Conservation (phyloP, 495 filamentous ascomycete genomes). For the Penicillium waksmanii region DNA sequence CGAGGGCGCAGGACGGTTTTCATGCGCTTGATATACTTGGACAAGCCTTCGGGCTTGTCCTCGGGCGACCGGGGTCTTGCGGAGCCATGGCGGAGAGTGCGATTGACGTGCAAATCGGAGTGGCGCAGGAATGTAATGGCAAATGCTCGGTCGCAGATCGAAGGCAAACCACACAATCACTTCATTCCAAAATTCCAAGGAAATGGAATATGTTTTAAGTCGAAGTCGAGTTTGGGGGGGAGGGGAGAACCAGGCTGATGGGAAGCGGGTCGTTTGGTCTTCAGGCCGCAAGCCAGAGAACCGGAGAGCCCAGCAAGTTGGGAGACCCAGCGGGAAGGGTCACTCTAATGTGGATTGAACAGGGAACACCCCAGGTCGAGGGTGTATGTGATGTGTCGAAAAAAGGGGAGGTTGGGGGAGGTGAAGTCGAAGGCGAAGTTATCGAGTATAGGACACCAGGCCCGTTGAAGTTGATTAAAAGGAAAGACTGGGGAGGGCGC, state of each 20-base stretch:
- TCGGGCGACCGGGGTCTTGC: conserved; percentile 24
- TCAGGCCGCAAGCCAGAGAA: no score
- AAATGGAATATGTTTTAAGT: not conserved
- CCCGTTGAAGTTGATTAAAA: not conserved
- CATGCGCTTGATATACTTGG: conserved; percentile 64
- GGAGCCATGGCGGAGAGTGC: conserved; percentile 32
- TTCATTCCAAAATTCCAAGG: conserved; percentile 18
- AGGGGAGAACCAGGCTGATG: not conserved
- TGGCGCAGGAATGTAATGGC: conserved; percentile 24
- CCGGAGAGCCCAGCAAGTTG: conserved; percentile 12
- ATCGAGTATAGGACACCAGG: not conserved
- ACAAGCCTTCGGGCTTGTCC: conserved; percentile 64
- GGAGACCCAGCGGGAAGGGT: conserved; percentile 16
- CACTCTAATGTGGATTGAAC: not conserved
- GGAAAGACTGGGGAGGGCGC: not conserved
- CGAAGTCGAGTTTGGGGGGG: not conserved
- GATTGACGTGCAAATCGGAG: conserved; percentile 9
- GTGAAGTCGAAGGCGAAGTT: not conserved
- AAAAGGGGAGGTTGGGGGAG: no score
- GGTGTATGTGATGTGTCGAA: not conserved
- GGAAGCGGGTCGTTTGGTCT: not conserved
- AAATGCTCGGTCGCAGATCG: conserved; percentile 21
- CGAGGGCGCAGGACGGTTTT: conserved; percentile 64
- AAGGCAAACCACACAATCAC: conserved; percentile 12
- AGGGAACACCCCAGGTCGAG: conserved; percentile 9